Conservation (phyloP, 768 basidiomycete genomes). For the Boletales sp. region DNA sequence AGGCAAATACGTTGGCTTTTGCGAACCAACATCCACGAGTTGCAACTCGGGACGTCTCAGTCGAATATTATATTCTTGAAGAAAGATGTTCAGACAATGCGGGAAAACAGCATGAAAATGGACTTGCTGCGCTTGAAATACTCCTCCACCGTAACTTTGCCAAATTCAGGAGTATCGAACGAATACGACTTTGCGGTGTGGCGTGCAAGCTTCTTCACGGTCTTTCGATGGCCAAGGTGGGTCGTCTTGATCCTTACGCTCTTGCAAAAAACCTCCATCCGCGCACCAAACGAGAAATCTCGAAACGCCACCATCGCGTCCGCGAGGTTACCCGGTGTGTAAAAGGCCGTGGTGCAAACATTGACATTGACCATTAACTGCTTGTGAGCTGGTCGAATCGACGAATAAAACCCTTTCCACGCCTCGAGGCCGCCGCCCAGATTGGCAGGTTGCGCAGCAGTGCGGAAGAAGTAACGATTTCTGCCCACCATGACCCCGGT, state of each 20-base stretch:
- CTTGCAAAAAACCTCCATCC: constrained; percentile 56
- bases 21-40: constrained; percentile 44
- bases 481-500: constrained; percentile 50
- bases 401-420: constrained; percentile 52
- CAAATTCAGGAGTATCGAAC: constrained; percentile 40
- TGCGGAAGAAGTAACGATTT: constrained; percentile 51
- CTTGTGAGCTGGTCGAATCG: constrained; percentile 38
- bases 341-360: constrained; percentile 50
- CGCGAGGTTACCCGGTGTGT: constrained; percentile 41
- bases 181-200: constrained; percentile 36
- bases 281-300: constrained; percentile 55
- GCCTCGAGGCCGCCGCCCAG: constrained; percentile 54
- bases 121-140: constrained; percentile 47
- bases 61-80: constrained; percentile 40
- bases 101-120: neutral
- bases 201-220: constrained; percentile 53
- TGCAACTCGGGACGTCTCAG: constrained; percentile 40
- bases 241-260: constrained; percentile 62
- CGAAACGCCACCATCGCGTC: constrained; percentile 39
- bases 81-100: neutral
- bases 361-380: constrained; percentile 53
- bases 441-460: constrained; percentile 24
- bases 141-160: constrained; percentile 42
- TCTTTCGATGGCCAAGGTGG: constrained; percentile 75
- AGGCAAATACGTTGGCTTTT: constrained; percentile 41